Evolutionary conservation across 31 red algal genomes (phyloP).

Genomic region (Pterothamnion heteromorphum): DNA sequence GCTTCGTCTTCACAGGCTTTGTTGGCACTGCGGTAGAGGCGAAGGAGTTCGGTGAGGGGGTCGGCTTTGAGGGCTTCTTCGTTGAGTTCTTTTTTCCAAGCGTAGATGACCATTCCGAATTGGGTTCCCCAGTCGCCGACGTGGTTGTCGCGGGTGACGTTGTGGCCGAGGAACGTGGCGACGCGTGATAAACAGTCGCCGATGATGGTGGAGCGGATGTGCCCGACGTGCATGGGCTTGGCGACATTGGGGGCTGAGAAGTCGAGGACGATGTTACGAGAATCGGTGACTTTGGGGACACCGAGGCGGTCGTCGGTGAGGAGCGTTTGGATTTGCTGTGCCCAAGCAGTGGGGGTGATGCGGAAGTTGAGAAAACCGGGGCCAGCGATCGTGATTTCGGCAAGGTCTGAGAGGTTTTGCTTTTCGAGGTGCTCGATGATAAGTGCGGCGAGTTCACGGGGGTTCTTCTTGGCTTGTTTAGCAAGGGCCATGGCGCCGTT

Average conservation of each 20-base stretch:
- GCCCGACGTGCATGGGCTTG: background rate
- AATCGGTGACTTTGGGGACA: background rate
- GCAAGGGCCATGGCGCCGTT: background rate
- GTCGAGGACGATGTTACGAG: background rate
- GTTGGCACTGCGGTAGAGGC: background rate
- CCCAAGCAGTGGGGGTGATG: background rate
- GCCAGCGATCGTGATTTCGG: background rate
- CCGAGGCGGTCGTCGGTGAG: background rate
- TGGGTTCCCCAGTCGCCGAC: background rate
- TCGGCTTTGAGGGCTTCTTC: background rate
- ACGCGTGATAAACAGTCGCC: background rate
- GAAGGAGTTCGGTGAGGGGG: background rate
- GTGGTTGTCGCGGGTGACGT: background rate
- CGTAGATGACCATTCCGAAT: background rate
- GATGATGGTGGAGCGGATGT: background rate
- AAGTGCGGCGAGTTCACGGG: background rate
- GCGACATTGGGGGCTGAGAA: background rate
- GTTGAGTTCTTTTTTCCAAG: background rate
- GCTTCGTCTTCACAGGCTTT: background rate
- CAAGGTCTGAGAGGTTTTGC: background rate
- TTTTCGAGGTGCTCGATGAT: background rate
- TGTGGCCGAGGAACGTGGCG: background rate
- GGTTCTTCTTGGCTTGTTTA: background rate
- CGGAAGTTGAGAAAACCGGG: background rate
- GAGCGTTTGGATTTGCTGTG: background rate